Evolutionary conservation across 345 rosid species (phyloP).

Genomic region (Isatis tinctoria): DNA sequence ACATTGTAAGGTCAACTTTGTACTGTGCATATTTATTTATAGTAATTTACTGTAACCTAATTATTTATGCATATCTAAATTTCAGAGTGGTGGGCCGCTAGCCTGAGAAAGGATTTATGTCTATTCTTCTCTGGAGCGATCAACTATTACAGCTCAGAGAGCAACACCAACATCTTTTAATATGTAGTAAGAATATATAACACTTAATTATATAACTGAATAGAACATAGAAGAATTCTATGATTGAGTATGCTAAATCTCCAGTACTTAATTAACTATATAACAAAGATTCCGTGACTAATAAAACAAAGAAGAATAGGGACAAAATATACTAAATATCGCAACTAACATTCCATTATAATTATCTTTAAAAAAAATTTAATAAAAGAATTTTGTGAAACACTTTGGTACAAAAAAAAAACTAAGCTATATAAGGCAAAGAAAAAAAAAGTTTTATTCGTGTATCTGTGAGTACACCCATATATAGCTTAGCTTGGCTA

Average conservation of each 20-base stretch:
- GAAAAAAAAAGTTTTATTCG: no score
- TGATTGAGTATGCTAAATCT: background rate
- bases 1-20: slow-evolving; percentile 28
- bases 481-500: no score
- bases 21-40: slow-evolving; percentile 3
- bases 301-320: background rate
- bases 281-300: background rate
- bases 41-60: background rate
- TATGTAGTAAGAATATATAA: background rate
- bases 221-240: slow-evolving; percentile 16
- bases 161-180: slow-evolving; percentile 13
- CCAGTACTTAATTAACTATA: background rate
- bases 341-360: background rate
- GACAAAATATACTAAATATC: background rate
- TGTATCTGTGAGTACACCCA: no score
- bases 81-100: slow-evolving; percentile 21
- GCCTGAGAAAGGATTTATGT: slow-evolving; percentile 2
- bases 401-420: no score
- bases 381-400: no score
- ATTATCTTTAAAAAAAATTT: background rate
- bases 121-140: slow-evolving; percentile 6
- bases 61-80: background rate
- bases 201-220: background rate
- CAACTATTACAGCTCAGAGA: slow-evolving; percentile 26
- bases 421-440: no score